phyloP scores from a whole-genome alignment of 371 early-diverging fungal species.

The Syncephalastrum sp. region DNA sequence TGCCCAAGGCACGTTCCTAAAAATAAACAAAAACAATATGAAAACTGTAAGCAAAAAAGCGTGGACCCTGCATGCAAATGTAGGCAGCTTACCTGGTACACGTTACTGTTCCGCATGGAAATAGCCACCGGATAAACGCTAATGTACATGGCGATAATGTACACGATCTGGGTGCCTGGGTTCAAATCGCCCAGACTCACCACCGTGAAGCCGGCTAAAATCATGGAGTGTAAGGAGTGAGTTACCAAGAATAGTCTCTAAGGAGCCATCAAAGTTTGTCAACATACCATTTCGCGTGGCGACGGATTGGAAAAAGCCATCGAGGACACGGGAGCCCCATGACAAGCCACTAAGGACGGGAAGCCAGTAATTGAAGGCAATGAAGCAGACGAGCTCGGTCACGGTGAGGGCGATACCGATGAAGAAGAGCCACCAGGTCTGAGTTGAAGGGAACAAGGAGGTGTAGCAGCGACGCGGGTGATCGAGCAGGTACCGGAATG shows the following conservation, averaged over 20 bases:
- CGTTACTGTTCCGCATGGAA: slow-evolving; percentile 52
- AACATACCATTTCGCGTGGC: slow-evolving; percentile 45
- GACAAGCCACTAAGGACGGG: slow-evolving; percentile 35
- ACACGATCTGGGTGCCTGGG: slow-evolving; percentile 44
- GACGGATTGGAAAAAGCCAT: slow-evolving; percentile 49
- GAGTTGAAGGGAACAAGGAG: slow-evolving; percentile 41
- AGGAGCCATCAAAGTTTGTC: background rate
- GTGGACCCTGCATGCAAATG: background rate
- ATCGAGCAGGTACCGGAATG: slow-evolving; percentile 37
- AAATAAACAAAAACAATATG: background rate
- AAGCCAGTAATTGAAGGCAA: slow-evolving; percentile 45
- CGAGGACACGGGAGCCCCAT: slow-evolving; percentile 45
- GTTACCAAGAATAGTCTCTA: too few species aligned
- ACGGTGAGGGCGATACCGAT: slow-evolving; percentile 37
- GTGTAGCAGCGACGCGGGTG: slow-evolving; percentile 52
- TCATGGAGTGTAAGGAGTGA: too few species aligned
- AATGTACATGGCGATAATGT: slow-evolving; percentile 54
- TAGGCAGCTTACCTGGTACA: slow-evolving; percentile 37
- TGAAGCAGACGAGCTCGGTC: slow-evolving; percentile 37
- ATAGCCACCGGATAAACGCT: slow-evolving; percentile 54
- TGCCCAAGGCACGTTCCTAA: slow-evolving; percentile 50
- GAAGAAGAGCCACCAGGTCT: slow-evolving; percentile 48
- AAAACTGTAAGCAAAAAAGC: background rate
- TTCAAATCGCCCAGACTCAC: slow-evolving; percentile 40
- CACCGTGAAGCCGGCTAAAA: slow-evolving; percentile 44